phyloP scores from a whole-genome alignment of 306 rosid genomes.

The Medicago ruthenica region DNA sequence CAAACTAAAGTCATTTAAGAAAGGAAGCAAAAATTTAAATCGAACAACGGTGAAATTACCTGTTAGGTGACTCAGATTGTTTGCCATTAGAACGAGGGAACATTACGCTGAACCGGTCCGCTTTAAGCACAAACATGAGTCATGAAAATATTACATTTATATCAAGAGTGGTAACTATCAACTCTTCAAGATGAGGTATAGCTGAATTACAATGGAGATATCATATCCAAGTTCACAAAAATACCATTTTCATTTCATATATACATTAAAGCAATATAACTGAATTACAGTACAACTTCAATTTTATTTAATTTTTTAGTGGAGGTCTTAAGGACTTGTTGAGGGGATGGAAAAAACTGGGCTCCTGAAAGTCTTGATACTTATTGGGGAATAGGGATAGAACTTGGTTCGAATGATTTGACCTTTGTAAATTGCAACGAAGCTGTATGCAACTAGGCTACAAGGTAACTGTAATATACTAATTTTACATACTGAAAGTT shows the following conservation, averaged over 20 bases:
- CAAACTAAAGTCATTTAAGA: neutral
- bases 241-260: neutral
- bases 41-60: neutral
- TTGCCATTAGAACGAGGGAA: neutral
- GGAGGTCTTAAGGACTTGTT: neutral
- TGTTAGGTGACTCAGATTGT: neutral
- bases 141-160: neutral
- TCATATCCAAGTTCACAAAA: neutral
- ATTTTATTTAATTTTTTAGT: no score
- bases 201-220: no score
- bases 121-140: neutral
- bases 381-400: no score
- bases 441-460: neutral
- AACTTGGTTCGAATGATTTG: neutral
- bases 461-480: neutral
- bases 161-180: neutral
- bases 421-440: neutral
- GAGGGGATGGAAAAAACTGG: neutral
- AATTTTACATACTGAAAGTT: slow-evolving; percentile 14
- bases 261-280: neutral
- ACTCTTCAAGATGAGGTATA: neutral
- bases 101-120: neutral
- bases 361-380: neutral
- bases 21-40: neutral
- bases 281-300: neutral